Evolutionary conservation across 2,329 filamentous ascomycete genomes (phyloP), one percentile per base, ranked within the genome.

Genomic region (Aspergillus brasiliensis): DNA sequence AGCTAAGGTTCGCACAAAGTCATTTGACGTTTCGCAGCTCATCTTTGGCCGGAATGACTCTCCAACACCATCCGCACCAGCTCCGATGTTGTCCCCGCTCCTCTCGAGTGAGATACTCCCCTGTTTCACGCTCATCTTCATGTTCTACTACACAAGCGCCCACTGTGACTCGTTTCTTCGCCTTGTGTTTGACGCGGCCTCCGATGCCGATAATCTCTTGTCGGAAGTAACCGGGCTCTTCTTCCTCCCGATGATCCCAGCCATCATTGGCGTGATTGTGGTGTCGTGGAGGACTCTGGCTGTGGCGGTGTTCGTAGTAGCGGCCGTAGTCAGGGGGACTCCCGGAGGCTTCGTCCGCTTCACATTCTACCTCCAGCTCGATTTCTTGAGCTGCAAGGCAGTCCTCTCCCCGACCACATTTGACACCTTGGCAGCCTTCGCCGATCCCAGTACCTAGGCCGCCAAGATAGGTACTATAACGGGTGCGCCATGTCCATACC

Each of bases 141-240:
- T 88, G 92, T 73, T 97, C 91, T 62, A 90, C 89, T 11, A 97
- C 94, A 62, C 89, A 91, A 4, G 89, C 90, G 1, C 93, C 94
- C 0, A 97, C 88, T 61, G 84, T 85, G 5, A 96, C 86, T 79
- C 91, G 88, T 69, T 89, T 88, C 69, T 95, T 91, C n/a, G 90
- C 83, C 78, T 94, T 96, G 62, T 89, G 90, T 81, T 96, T 96
- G 56, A 97, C 86, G 13, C 90, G 85, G 0, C 93, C 93, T 10
- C 93, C 93, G 47, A 97, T 91, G 2, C 93, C 93, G 70, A 96
- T 91, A 61, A 97, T 91, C 76, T 97, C 93, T 71, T 97, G 92
- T 44, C 91, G 84, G 58, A 88, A 84, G 71, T 97, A 97, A 3
- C 92, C 92, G 0, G 91, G 83, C 60, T 71, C 77, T 62, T 80